Evolutionary conservation across 2,329 filamentous ascomycete species (phyloP).

Genomic region (Stemphylium lycopersici): DNA sequence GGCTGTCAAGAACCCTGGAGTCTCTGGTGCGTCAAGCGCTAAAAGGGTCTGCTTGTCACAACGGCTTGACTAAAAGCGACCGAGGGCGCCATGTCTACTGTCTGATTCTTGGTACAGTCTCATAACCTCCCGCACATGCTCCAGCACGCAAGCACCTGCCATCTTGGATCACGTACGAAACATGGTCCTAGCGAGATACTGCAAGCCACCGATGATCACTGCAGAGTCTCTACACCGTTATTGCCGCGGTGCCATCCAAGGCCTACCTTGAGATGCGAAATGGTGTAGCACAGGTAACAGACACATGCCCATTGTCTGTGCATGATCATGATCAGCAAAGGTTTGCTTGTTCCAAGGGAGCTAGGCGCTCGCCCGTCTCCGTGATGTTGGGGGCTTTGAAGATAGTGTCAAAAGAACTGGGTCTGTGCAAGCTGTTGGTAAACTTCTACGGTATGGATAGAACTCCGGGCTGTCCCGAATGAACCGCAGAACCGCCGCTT

Average conservation of each 20-base stretch:
- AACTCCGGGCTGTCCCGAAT: constrained; percentile 19
- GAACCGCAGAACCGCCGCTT: constrained; percentile 21
- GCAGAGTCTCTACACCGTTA: constrained; percentile 2
- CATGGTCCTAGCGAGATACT: constrained; percentile 14
- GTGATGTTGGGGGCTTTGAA: constrained; percentile 13
- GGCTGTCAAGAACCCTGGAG: background rate
- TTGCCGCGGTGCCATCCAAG: constrained; percentile 11
- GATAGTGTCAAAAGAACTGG: constrained; percentile 1
- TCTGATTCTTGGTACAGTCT: background rate
- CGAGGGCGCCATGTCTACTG: background rate
- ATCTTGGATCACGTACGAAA: constrained; percentile 13
- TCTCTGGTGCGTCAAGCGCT: background rate
- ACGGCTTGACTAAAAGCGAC: background rate
- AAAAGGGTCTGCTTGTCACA: background rate
- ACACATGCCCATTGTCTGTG: constrained; percentile 9
- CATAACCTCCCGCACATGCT: background rate
- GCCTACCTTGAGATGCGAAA: background rate
- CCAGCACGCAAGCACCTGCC: constrained; percentile 10
- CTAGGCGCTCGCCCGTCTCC: constrained; percentile 11
- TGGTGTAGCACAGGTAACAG: background rate
- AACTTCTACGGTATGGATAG: constrained; percentile 16
- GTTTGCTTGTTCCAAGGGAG: constrained; percentile 8
- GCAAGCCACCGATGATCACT: constrained; percentile 21
- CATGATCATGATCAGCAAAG: constrained; percentile 23
- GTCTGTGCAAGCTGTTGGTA: constrained; percentile 9